These are phyloP conservation scores for Eremothecium sinecaudum DNA, from an alignment of 1,139 yeast species.

Conservation along the genomic window DNA sequence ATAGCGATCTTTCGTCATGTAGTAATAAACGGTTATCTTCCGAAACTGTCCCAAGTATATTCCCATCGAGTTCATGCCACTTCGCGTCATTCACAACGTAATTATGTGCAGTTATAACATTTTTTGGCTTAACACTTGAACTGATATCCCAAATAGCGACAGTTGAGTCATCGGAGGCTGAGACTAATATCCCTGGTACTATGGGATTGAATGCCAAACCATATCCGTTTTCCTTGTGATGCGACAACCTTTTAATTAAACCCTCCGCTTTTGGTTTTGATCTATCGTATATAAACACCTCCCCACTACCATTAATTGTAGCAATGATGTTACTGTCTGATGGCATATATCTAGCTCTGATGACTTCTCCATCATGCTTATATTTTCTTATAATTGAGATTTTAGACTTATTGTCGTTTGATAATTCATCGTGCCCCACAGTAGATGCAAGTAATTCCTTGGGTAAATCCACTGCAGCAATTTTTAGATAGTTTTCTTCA, in stretches of 20 bases:
- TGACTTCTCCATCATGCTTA: conserved; percentile 51
- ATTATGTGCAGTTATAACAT: conserved; percentile 34
- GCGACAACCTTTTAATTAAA: conserved; percentile 32
- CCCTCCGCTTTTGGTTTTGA: conserved; percentile 27
- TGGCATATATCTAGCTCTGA: conserved; percentile 78
- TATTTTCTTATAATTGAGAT: conserved; percentile 56
- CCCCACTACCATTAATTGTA: conserved; percentile 71
- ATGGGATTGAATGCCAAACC: conserved; percentile 58
- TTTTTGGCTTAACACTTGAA: conserved; percentile 20
- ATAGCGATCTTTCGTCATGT: conserved; percentile 48
- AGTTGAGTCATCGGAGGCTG: conserved; percentile 56
- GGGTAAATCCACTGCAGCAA: conserved; percentile 70
- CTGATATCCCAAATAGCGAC: conserved; percentile 50
- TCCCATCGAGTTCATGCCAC: conserved; percentile 49
- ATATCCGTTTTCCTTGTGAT: conserved; percentile 60
- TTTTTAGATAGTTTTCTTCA: conserved; percentile 65
- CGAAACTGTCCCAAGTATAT: conserved; percentile 57
- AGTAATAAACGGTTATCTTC: conserved; percentile 62
- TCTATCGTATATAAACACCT: conserved; percentile 55
- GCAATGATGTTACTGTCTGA: conserved; percentile 59
- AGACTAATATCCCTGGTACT: conserved; percentile 41
- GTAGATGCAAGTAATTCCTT: conserved; percentile 20
- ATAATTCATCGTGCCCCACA: conserved; percentile 26
- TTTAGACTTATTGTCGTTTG: conserved; percentile 36
- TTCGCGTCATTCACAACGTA: conserved; percentile 67